Evolutionary conservation across 495 filamentous ascomycete species (phyloP).

Genomic region (Podospora sp.): DNA sequence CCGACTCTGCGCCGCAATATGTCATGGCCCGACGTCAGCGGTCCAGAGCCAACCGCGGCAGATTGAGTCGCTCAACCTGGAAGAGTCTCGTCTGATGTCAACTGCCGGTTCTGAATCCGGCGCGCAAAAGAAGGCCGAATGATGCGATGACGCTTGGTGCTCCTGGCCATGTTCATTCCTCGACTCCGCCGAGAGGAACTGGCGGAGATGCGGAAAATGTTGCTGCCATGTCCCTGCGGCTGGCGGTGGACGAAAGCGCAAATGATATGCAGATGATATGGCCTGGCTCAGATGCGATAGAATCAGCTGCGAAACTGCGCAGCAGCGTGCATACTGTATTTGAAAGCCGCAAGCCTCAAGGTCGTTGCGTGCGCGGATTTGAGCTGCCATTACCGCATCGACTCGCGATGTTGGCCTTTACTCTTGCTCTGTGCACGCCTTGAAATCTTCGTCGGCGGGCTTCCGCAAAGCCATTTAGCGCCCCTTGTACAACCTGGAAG

Average conservation of each 20-base stretch:
- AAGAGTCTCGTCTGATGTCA: conserved; percentile 8
- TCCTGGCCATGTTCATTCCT: background rate
- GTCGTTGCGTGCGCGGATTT: too few relatives aligned
- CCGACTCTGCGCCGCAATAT: conserved; percentile 11
- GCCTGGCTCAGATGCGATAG: background rate
- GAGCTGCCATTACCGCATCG: too few relatives aligned
- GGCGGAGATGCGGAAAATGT: background rate
- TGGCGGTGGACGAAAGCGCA: too few relatives aligned
- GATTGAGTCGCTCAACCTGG: conserved; percentile 8
- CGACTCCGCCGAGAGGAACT: background rate
- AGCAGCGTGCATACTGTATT: too few relatives aligned
- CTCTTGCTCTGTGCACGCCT: too few relatives aligned
- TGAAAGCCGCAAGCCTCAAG: too few relatives aligned
- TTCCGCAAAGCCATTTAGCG: too few relatives aligned
- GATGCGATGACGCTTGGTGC: background rate
- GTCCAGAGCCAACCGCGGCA: background rate
- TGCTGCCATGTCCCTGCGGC: too few relatives aligned
- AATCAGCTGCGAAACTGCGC: background rate
- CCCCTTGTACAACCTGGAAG: too few relatives aligned
- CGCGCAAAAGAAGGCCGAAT: background rate
- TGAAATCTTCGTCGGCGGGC: too few relatives aligned
- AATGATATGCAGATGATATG: conserved; percentile 6
- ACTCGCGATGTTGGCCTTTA: too few relatives aligned
- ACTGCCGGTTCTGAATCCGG: conserved; percentile 1
- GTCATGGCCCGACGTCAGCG: conserved; percentile 12